Conservation (phyloP, 2,329 filamentous ascomycete genomes). For the Aulographum hederae region DNA sequence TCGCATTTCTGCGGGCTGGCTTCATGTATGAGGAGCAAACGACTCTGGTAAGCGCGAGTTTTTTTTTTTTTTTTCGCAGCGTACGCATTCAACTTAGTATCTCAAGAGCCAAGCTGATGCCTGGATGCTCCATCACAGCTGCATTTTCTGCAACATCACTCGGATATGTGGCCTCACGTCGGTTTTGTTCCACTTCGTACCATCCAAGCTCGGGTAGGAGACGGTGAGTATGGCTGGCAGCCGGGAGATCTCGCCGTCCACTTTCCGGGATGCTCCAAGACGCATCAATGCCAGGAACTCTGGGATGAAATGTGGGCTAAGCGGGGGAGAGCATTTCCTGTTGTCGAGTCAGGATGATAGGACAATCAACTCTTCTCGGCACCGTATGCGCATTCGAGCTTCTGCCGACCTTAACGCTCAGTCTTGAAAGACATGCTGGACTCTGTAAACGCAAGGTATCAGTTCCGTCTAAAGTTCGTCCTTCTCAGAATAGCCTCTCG, state of each 20-base stretch:
- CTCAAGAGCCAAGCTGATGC: not conserved
- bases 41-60: conserved; percentile 10
- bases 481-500: no score
- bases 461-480: no score
- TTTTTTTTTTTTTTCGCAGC: not conserved
- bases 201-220: conserved; percentile 20
- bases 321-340: no score
- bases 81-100: not conserved
- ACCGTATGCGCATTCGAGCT: no score
- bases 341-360: no score
- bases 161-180: conserved; percentile 17
- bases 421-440: no score
- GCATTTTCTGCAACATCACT: conserved; percentile 16
- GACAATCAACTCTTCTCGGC: no score
- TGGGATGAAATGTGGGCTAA: conserved; percentile 20
- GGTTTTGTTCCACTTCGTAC: conserved; percentile 18
- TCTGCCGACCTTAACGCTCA: no score
- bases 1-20: conserved; percentile 12
- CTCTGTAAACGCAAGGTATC: no score
- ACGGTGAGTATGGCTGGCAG: conserved; percentile 17
- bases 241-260: conserved; percentile 21
- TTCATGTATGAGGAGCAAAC: conserved; percentile 19
- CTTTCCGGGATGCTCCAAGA: conserved; percentile 22
- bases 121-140: conserved; percentile 5
- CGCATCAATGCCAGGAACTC: conserved; percentile 13